Evolutionary conservation across 2,329 filamentous ascomycete genomes (phyloP).

Genomic region (Penicillium sp.): DNA sequence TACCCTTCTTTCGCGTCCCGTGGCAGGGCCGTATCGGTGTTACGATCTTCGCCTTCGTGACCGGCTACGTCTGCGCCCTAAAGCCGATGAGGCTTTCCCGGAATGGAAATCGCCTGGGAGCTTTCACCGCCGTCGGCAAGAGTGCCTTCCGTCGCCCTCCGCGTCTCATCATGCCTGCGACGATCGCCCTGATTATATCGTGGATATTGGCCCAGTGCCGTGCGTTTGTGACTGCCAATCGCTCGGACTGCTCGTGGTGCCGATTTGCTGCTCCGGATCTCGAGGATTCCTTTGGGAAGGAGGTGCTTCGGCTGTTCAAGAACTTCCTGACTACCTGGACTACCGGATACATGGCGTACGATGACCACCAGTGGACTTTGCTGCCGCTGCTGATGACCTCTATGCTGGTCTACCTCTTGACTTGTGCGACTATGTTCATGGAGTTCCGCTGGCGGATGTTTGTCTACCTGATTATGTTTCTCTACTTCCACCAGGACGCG

Average conservation of each 20-base stretch:
- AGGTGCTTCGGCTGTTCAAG: constrained; percentile 50
- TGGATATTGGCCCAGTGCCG: constrained; percentile 57
- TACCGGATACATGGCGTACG: constrained; percentile 56
- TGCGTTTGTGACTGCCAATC: constrained; percentile 53
- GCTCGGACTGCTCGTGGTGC: constrained; percentile 58
- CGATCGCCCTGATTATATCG: constrained; percentile 56
- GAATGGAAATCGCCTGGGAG: constrained; percentile 49
- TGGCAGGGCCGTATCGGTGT: constrained; percentile 61
- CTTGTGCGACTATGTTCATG: constrained; percentile 52
- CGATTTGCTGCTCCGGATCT: constrained; percentile 54
- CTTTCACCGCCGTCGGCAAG: constrained; percentile 56
- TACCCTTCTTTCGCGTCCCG: constrained; percentile 60
- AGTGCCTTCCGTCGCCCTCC: constrained; percentile 60
- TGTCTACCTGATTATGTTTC: constrained; percentile 51
- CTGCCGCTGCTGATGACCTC: constrained; percentile 55
- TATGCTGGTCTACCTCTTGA: constrained; percentile 56
- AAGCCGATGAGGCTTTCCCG: constrained; percentile 59
- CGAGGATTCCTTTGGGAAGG: constrained; percentile 50
- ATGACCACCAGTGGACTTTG: constrained; percentile 62
- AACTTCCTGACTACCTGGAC: constrained; percentile 58
- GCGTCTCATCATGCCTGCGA: constrained; percentile 57
- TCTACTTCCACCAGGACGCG: constrained; percentile 56
- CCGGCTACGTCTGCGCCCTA: constrained; percentile 61
- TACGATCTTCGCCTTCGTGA: constrained; percentile 61
- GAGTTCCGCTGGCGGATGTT: constrained; percentile 54